phyloP scores from a whole-genome alignment of 2,329 filamentous ascomycete genomes.

The Fusarium sp. region DNA sequence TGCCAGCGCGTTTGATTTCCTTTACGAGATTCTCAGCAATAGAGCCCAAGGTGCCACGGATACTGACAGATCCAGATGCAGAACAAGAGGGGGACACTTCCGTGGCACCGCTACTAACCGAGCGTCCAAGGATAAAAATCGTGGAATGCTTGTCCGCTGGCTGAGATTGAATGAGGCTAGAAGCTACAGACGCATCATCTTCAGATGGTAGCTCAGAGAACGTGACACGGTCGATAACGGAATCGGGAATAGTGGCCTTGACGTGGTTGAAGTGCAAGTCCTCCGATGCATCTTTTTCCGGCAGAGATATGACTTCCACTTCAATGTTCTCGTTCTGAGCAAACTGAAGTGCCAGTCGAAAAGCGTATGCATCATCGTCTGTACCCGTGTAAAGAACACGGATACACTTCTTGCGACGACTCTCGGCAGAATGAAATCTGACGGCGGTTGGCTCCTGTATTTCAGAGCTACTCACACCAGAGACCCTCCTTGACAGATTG shows the following conservation, averaged over 20 bases:
- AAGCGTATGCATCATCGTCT: constrained; percentile 80
- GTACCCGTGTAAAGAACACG: constrained; percentile 89
- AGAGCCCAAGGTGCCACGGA: constrained; percentile 8
- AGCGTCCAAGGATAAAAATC: constrained; percentile 23
- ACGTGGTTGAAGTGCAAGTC: constrained; percentile 14
- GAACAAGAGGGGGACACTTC: not conserved
- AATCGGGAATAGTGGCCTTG: constrained; percentile 10
- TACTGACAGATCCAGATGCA: constrained; percentile 2
- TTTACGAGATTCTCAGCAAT: constrained; percentile 7
- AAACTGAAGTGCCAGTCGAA: constrained; percentile 84
- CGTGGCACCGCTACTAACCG: not conserved
- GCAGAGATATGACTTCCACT: constrained; percentile 15
- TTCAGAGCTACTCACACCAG: constrained; percentile 12
- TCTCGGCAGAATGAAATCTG: constrained; percentile 26
- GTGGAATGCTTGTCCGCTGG: constrained; percentile 10
- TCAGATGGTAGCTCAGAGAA: constrained; percentile 29
- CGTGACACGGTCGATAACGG: constrained; percentile 2
- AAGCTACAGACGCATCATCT: constrained; percentile 9
- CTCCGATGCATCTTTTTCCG: constrained; percentile 2
- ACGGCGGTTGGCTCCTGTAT: constrained; percentile 9
- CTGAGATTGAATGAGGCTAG: constrained; percentile 4
- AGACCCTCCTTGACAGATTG: constrained; percentile 17
- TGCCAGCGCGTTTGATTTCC: constrained; percentile 14
- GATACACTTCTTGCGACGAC: constrained; percentile 68
- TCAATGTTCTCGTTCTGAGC: constrained; percentile 67